Base-by-base conservation (phyloP, 208 protist genomes). In the Wallacemonas rigidus region DNA sequence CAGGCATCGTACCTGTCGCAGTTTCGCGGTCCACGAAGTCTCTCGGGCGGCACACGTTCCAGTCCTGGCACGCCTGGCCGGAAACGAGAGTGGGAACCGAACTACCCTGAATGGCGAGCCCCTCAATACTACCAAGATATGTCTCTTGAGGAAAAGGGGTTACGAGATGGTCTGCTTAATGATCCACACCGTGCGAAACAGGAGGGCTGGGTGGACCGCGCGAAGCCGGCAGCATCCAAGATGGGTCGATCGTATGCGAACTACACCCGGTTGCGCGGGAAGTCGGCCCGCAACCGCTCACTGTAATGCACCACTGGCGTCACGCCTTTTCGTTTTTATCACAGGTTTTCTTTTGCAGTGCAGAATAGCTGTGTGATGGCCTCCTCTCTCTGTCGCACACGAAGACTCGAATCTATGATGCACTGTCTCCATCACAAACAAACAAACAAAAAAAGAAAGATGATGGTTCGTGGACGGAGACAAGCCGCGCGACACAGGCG, bases 231-330 rank as follows among this genome's bases (percentile, higher is more conserved):
- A 1, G 86, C 78, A 0, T 91, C 88, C 0, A 95, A 91, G 80
- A 67, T 95, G 43, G 81, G 91, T 1, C 81, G 80, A 7, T 94
- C 90, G 2, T 95, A 95, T 63, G 71, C 71, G 44, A 92, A 95
- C 63, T 95, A 90, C 67, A 67, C 75, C 3, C 84, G 91, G 1
- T 65, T 95, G 2, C 40, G 56, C 45, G 48, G 41, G 38, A 62
- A 51, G 26, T 12, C 72, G 8, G 14, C 57, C 1, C 54, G 61
- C 2, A 7, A 17, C 3, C 47, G 4, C 15, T 64, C 51, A 53
- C 41, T 48, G 55, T 64, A 40, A 57, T 2, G 39, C 5, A n/a
- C 35, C 4, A 1, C n/a, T 8, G 35, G 5, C 14, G 14, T 40
- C 15, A 5, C 40, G 2, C 48, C 58, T 60, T 43, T 61, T 68